Base-by-base conservation (phyloP, 805 yeast genomes). In the Saccharomycopsis javanensis region DNA sequence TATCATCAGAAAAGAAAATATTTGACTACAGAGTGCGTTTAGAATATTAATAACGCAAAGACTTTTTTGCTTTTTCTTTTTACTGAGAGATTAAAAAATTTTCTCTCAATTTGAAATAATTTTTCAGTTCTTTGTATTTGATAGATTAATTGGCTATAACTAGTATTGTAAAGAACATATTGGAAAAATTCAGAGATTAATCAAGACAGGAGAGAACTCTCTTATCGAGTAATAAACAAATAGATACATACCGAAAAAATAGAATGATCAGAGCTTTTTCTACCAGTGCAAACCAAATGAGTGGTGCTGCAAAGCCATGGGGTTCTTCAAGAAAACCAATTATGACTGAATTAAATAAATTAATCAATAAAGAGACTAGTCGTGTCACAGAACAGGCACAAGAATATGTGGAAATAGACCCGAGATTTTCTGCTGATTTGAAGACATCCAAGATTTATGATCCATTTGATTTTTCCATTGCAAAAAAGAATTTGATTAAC, bases 401-500 rank as follows among this genome's bases (percentile, higher is more conserved):
- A 20, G 48, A 42, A 42, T 42, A 42, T 11, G 25, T 42, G 4
- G 48, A 42, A 42, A 42, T 42, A 42, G 28, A 42, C n/a, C 48
- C 48, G 5, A 42, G 48, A 20, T 42, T 42, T 11, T 23, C 48
- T 13, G 48, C 48, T 10, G 48, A 42, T 8, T 42, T 42, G 28
- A 42, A 42, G 13, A 18, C 48, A 3, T 42, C 80, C 52, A 71
- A 78, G 4, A 78, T 81, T 0, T 89, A 89, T 67, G 92, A 86
- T 64, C 94, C 96, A 54, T 85, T 83, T 70, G 96, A 88, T 68
- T 88, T 88, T 64, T 79, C 87, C 31, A 69, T 81, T 65, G 80
- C 83, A 51, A 80, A 78, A 63, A 64, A 80, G 38, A 73, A 76
- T 60, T 77, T 81, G 63, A 50, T 28, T n/a, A 37, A 31, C 7